A percentile compares a stretch with the other conserved stretches of the same genome.
phyloP scores from a whole-genome alignment of 495 filamentous ascomycete genomes.

The Neurospora sp. region DNA sequence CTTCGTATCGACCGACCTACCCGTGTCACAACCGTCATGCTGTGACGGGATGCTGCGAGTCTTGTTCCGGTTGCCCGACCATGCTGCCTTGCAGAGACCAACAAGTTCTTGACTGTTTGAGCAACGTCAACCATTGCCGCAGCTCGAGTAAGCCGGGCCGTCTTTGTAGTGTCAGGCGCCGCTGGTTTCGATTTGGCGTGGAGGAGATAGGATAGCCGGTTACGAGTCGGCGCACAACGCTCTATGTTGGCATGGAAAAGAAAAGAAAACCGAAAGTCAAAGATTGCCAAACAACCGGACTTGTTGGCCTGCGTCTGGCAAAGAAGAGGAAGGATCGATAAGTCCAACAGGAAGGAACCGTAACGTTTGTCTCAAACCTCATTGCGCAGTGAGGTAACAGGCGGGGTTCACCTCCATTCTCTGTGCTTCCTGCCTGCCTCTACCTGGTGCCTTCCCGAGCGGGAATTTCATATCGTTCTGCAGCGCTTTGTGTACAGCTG shows the following conservation, averaged over 20 bases:
- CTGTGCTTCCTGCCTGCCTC: background rate
- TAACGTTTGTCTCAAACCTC: background rate
- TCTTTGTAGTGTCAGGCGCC: background rate
- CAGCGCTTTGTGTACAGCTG: background rate
- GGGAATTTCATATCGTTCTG: background rate
- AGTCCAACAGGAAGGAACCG: background rate
- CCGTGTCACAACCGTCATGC: background rate
- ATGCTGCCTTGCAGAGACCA: background rate
- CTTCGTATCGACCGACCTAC: constrained; percentile 2
- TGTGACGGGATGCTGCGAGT: background rate
- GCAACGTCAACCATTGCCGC: background rate
- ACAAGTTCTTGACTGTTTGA: background rate
- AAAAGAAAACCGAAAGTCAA: background rate
- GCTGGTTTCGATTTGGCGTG: background rate
- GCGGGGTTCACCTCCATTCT: background rate
- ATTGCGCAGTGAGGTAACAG: background rate
- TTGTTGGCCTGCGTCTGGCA: background rate
- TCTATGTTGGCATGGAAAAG: background rate
- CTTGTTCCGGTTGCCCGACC: background rate
- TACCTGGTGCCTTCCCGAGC: background rate
- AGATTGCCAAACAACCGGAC: background rate
- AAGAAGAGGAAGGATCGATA: background rate
- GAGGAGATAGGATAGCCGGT: background rate
- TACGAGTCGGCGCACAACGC: background rate
- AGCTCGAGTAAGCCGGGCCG: background rate